Conservation (phyloP, 495 filamentous ascomycete genomes). For the Penicillium silybi region DNA sequence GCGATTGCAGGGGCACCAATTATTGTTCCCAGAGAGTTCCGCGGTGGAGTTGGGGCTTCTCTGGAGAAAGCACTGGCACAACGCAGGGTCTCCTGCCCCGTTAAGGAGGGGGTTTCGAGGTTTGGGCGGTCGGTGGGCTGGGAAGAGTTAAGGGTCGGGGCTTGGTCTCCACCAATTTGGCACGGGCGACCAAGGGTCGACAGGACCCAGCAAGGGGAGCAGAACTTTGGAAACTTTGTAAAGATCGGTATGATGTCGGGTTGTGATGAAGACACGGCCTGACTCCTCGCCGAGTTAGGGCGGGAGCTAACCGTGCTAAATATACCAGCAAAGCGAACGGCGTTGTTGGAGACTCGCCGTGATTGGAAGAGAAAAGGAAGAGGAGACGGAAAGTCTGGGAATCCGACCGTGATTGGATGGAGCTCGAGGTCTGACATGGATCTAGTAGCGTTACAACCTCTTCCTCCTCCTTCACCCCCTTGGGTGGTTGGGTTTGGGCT, state of each 20-base stretch:
- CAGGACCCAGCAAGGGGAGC: not conserved
- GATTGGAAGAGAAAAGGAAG: not conserved
- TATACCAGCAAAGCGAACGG: not conserved
- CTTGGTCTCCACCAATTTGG: constrained; percentile 4
- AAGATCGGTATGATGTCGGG: not conserved
- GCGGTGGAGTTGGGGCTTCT: not conserved
- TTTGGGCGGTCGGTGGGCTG: not conserved
- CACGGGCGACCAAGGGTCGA: not conserved
- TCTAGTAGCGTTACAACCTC: not conserved
- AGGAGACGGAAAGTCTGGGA: not conserved
- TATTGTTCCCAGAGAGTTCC: not conserved
- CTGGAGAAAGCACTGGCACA: not conserved
- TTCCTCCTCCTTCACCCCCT: not conserved
- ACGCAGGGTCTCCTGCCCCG: constrained; percentile 5
- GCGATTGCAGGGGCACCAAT: constrained; percentile 4
- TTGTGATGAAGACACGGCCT: not conserved
- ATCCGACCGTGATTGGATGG: not conserved
- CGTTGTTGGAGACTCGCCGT: not conserved
- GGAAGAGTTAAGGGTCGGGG: not conserved
- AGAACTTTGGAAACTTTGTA: not conserved
- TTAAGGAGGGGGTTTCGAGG: not conserved
- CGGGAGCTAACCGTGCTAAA: constrained; percentile 3
- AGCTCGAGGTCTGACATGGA: not conserved
- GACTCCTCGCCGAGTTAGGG: not conserved
- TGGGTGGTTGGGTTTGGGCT: not conserved